These are phyloP conservation scores for Yamadazyma nakazawae DNA, from an alignment of 805 yeast species.

Conservation along the genomic window DNA sequence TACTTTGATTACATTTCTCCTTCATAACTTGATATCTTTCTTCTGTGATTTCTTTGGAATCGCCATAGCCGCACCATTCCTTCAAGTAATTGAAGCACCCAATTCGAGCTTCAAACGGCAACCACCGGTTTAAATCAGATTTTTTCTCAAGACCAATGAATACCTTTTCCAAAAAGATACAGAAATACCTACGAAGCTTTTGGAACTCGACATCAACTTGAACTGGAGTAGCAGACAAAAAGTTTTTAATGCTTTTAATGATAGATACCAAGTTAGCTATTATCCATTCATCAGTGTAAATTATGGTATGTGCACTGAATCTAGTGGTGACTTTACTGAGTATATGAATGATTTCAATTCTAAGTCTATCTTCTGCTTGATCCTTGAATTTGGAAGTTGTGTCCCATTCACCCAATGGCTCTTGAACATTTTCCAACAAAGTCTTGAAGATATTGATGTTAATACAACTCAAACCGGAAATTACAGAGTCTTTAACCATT, in stretches of 20 bases:
- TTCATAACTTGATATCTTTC: conserved; percentile 64
- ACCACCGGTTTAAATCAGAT: conserved; percentile 45
- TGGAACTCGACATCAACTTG: conserved; percentile 73
- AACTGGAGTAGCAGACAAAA: conserved; percentile 52
- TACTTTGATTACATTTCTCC: conserved; percentile 35
- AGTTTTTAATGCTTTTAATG: conserved; percentile 57
- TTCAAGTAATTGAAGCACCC: conserved; percentile 79
- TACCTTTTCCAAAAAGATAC: conserved; percentile 76
- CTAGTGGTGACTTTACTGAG: conserved; percentile 64
- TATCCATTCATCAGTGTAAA: conserved; percentile 66
- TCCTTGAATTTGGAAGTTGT: conserved; percentile 28
- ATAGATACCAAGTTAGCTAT: conserved; percentile 59
- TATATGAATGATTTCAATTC: conserved; percentile 78
- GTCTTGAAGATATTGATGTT: conserved; percentile 87
- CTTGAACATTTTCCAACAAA: conserved; percentile 70
- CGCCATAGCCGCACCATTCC: conserved; percentile 95
- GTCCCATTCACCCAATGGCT: conserved; percentile 47
- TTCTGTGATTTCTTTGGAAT: conserved; percentile 52
- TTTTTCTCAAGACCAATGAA: conserved; percentile 51
- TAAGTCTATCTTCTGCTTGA: conserved; percentile 41
- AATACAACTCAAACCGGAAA: conserved; percentile 84
- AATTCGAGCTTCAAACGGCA: conserved; percentile 84
- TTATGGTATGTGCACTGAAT: conserved; percentile 45
- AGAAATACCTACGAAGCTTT: conserved; percentile 74
- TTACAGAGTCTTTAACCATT: conserved; percentile 77